Evolutionary conservation across 305 asterid species (phyloP).

Genomic region (Plantago lanceolata): DNA sequence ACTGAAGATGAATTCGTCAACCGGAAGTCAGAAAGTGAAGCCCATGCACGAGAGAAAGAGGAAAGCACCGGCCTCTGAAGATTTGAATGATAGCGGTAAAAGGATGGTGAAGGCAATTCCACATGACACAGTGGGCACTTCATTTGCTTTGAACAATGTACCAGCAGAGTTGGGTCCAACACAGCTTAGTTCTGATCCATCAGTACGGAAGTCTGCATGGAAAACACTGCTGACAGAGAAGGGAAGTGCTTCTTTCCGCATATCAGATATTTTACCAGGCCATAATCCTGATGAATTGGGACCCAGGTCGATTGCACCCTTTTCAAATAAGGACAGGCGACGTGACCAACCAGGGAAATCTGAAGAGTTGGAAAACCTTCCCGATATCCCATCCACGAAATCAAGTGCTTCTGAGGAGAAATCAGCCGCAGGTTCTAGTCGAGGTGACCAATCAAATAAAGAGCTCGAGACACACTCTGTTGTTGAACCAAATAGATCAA

Average conservation of each 20-base stretch:
- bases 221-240: slow-evolving; percentile 37
- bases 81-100: slow-evolving; percentile 16
- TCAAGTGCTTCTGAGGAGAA: background rate
- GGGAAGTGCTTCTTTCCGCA: slow-evolving; percentile 36
- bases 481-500: no score
- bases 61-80: slow-evolving; percentile 35
- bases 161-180: slow-evolving; percentile 24
- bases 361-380: slow-evolving; percentile 19
- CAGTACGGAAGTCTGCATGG: slow-evolving; percentile 41
- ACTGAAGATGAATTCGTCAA: slow-evolving; percentile 23
- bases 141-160: slow-evolving; percentile 22
- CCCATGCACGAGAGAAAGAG: slow-evolving; percentile 41
- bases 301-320: slow-evolving; percentile 23
- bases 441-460: slow-evolving; percentile 11
- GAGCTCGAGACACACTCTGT: no score
- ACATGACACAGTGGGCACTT: slow-evolving; percentile 12
- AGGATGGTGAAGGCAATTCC: slow-evolving; percentile 27
- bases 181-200: background rate
- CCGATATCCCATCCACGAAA: background rate
- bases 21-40: slow-evolving; percentile 28
- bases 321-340: slow-evolving; percentile 20
- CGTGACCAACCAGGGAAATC: slow-evolving; percentile 24
- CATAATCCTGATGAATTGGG: slow-evolving; percentile 32
- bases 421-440: background rate
- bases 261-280: slow-evolving; percentile 40